Evolutionary conservation across 768 basidiomycete species (phyloP).

Genomic region (Galerina marginata): DNA sequence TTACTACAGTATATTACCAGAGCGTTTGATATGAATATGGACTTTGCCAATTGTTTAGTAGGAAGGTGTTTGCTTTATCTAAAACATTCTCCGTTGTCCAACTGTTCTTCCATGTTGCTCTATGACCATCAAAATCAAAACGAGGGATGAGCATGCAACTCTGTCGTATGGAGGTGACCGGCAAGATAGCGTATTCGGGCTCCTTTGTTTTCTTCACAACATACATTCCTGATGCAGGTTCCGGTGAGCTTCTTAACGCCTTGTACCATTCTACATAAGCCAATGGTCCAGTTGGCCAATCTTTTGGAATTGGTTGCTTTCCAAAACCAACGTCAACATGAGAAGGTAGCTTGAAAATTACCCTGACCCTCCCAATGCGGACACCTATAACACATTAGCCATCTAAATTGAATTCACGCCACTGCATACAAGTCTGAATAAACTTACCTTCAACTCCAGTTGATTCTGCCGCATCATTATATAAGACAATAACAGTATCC

Average conservation of each 20-base stretch:
- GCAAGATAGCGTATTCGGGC: slow-evolving; percentile 28
- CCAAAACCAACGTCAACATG: slow-evolving; percentile 4
- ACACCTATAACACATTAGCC: slow-evolving; percentile 13
- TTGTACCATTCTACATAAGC: slow-evolving; percentile 26
- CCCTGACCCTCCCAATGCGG: slow-evolving; percentile 24
- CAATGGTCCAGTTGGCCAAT: slow-evolving; percentile 19
- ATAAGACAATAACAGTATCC: slow-evolving; percentile 28
- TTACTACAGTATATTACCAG: too few relatives aligned
- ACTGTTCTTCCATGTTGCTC: too few relatives aligned
- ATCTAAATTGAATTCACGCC: neutral
- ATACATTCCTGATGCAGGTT: slow-evolving; percentile 15
- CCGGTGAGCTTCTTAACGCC: neutral
- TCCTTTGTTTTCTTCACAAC: neutral
- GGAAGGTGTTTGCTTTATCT: too few relatives aligned
- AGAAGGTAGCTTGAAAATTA: slow-evolving; percentile 27
- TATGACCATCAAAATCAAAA: too few relatives aligned
- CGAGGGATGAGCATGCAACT: slow-evolving; percentile 38
- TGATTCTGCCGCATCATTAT: slow-evolving; percentile 18
- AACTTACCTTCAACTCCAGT: slow-evolving; percentile 21
- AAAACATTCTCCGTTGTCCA: too few relatives aligned
- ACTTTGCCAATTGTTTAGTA: too few relatives aligned
- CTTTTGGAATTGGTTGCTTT: neutral
- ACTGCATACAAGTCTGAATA: neutral
- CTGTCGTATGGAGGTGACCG: slow-evolving; percentile 33
- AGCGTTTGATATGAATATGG: too few relatives aligned